phyloP scores from a whole-genome alignment of 306 rosid species.

The Trifolium repens region DNA sequence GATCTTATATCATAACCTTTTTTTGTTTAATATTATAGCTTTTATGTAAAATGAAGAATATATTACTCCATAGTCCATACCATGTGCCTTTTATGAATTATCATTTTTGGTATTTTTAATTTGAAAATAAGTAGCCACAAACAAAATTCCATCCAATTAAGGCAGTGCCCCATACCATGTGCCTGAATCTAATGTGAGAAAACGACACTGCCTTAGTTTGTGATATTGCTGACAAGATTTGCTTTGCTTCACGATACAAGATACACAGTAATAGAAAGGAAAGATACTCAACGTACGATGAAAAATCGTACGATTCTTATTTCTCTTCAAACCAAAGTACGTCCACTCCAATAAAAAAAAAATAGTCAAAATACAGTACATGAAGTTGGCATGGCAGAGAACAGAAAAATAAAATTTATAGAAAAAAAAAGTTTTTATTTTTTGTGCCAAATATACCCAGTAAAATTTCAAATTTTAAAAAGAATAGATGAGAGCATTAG shows the following conservation, averaged over 20 bases:
- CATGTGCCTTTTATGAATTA: too few relatives aligned
- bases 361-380: slow-evolving; percentile 22
- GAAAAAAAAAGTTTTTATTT: too few relatives aligned
- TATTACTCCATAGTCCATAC: too few relatives aligned
- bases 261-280: neutral
- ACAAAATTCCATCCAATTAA: neutral
- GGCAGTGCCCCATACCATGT: slow-evolving; percentile 16
- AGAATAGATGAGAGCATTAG: too few relatives aligned
- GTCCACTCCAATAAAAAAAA: neutral
- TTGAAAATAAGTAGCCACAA: neutral
- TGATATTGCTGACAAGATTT: slow-evolving; percentile 29
- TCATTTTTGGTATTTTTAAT: neutral
- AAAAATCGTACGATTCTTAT: neutral
- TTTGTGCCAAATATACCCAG: too few relatives aligned
- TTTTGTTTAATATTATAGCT: too few relatives aligned
- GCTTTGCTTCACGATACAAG: slow-evolving; percentile 28
- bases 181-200: slow-evolving; percentile 45
- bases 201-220: slow-evolving; percentile 41
- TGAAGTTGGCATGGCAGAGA: neutral
- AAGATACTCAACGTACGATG: slow-evolving; percentile 24
- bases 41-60: too few relatives aligned
- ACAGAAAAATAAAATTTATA: too few relatives aligned
- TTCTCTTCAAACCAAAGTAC: slow-evolving; percentile 31
- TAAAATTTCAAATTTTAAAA: too few relatives aligned
- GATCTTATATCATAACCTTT: too few relatives aligned